These are phyloP conservation scores for Coniferiporia weirii DNA, from an alignment of 1,284 basidiomycete species.

Conservation along the genomic window DNA sequence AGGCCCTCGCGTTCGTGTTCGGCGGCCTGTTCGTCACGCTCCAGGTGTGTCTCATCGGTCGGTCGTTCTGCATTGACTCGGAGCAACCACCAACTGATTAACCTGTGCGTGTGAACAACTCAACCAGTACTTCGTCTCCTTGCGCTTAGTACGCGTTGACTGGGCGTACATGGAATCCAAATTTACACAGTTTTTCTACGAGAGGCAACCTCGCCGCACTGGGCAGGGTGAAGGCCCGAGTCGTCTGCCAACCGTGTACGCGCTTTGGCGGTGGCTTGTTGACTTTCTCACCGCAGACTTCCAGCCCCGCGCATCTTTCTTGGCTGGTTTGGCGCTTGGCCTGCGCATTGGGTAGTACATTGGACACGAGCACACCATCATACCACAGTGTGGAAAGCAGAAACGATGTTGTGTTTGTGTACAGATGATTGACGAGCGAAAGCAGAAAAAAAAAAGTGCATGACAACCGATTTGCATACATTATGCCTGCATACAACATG, in stretches of 20 bases:
- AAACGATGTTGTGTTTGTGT: neutral
- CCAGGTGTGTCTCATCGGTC: constrained; percentile 51
- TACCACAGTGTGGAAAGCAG: neutral
- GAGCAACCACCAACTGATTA: too few species aligned
- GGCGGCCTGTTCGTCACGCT: constrained; percentile 84
- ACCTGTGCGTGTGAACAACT: neutral
- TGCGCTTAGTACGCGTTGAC: constrained; percentile 71
- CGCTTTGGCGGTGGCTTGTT: constrained; percentile 68
- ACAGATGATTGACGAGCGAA: neutral
- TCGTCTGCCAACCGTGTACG: constrained; percentile 55
- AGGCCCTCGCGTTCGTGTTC: constrained; percentile 75
- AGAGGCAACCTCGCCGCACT: constrained; percentile 63
- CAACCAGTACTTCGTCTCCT: constrained; percentile 68
- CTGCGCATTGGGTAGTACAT: constrained; percentile 49
- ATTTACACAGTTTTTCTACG: constrained; percentile 52
- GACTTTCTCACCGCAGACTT: constrained; percentile 92
- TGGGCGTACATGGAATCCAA: constrained; percentile 58
- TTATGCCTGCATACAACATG: constrained; percentile 16
- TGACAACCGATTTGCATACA: constrained; percentile 12
- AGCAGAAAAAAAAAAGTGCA: constrained; percentile 6
- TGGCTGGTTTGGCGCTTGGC: constrained; percentile 67
- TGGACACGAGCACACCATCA: neutral
- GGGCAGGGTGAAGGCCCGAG: constrained; percentile 36
- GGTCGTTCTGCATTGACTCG: too few species aligned
- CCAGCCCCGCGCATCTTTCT: constrained; percentile 75